These are phyloP conservation scores for Phytophthora fragariaefolia DNA, from an alignment of 352 stramenopile species.

Conservation along the genomic window DNA sequence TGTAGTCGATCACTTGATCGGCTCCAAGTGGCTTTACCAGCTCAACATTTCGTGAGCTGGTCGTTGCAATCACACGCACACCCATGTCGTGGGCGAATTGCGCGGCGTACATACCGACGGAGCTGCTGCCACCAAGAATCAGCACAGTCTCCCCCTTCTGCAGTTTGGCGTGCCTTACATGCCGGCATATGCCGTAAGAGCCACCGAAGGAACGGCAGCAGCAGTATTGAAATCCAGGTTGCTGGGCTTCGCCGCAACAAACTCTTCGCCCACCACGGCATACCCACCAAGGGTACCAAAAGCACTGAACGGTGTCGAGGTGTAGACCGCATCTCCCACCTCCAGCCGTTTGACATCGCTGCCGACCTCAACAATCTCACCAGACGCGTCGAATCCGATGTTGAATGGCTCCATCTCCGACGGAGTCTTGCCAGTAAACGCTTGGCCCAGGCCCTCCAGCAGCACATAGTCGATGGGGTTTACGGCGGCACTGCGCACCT, in stretches of 20 bases:
- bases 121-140: slow-evolving; percentile 42
- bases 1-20: slow-evolving; percentile 45
- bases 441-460: slow-evolving; percentile 28
- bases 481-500: slow-evolving; percentile 56
- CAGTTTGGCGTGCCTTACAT: slow-evolving; percentile 33
- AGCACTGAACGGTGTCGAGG: slow-evolving; percentile 6
- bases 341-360: slow-evolving; percentile 27
- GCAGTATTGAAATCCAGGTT: slow-evolving; percentile 48
- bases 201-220: slow-evolving; percentile 28
- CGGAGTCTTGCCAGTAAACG: slow-evolving; percentile 26
- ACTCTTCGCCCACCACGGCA: slow-evolving; percentile 19
- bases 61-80: slow-evolving; percentile 35
- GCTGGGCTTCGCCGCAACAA: slow-evolving; percentile 41
- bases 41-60: slow-evolving; percentile 22
- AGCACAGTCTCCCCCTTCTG: slow-evolving; percentile 41
- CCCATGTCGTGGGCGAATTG: slow-evolving; percentile 43
- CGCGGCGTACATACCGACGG: slow-evolving; percentile 37
- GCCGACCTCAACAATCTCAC: slow-evolving; percentile 41
- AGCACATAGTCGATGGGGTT: slow-evolving; percentile 74
- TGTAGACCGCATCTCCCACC: slow-evolving; percentile 41
- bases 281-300: slow-evolving; percentile 46
- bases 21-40: slow-evolving; percentile 34
- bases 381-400: slow-evolving; percentile 46
- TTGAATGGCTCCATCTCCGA: slow-evolving; percentile 31
- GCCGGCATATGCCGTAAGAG: slow-evolving; percentile 35